phyloP scores from a whole-genome alignment of 768 basidiomycete species.

The Suillus cothurnatus region DNA sequence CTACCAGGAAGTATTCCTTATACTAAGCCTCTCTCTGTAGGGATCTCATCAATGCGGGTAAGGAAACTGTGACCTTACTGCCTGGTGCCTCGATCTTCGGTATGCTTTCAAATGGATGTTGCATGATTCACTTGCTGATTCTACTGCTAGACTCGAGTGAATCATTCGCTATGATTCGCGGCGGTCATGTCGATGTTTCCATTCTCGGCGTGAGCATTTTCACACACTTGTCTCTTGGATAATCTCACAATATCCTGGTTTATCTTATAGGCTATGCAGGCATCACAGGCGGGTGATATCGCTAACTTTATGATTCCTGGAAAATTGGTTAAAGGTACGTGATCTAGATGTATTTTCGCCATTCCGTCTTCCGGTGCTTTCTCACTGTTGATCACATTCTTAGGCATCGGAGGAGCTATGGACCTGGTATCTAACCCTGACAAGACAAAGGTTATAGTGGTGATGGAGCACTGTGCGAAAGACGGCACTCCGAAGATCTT shows the following conservation, averaged over 20 bases:
- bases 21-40: conserved; percentile 38
- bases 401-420: conserved; percentile 95
- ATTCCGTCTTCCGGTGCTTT: conserved; percentile 4
- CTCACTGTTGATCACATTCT: conserved; percentile 17
- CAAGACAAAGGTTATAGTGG: conserved; percentile 87
- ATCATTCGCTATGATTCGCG: conserved; percentile 97
- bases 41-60: conserved; percentile 93
- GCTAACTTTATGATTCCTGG: conserved; percentile 99
- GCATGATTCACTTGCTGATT: conserved; percentile 3
- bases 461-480: conserved; percentile 91
- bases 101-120: conserved; percentile 33
- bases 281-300: conserved; percentile 89
- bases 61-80: conserved; percentile 90
- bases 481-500: conserved; percentile 90
- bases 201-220: conserved; percentile 78
- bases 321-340: conserved; percentile 79
- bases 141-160: conserved; percentile 73
- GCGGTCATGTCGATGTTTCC: conserved; percentile 91
- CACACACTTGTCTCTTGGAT: conserved; percentile 1
- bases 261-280: conserved; percentile 80
- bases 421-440: conserved; percentile 96
- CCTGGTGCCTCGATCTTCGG: conserved; percentile 93
- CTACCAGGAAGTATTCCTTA: conserved; percentile 1
- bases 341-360: not conserved
- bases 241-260: conserved; percentile 9